Percentiles rank a stretch among this genome's conserved stretches.
Conservation (phyloP, 495 filamentous ascomycete species). For the Melanomma pulvis-pyrius region DNA sequence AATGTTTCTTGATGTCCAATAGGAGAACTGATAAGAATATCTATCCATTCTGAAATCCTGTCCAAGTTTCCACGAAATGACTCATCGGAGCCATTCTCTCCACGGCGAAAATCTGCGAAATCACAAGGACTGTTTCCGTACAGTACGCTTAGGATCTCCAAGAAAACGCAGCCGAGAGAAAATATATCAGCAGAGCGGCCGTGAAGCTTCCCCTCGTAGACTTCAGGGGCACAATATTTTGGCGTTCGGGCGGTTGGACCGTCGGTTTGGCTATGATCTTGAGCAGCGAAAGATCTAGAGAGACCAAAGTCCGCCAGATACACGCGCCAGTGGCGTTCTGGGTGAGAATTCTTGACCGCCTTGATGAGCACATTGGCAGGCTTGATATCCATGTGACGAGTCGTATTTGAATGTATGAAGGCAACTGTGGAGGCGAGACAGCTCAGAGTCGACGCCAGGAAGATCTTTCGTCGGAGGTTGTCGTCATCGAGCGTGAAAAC, state of each 20-base stretch:
- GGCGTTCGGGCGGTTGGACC: constrained; percentile 11
- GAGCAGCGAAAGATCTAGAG: background rate
- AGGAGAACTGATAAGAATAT: background rate
- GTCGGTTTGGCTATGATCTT: constrained; percentile 37
- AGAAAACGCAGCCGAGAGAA: constrained; percentile 16
- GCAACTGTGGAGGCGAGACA: constrained; percentile 25
- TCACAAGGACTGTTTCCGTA: background rate
- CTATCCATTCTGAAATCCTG: constrained; percentile 28
- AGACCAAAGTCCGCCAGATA: constrained; percentile 23
- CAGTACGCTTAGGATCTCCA: constrained; percentile 16
- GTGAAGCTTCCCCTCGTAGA: background rate
- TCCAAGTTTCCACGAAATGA: constrained; percentile 7
- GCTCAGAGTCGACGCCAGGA: background rate
- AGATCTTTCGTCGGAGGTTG: background rate
- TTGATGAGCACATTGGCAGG: constrained; percentile 20
- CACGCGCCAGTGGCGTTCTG: background rate
- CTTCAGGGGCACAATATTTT: constrained; percentile 24
- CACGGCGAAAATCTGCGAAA: constrained; percentile 6
- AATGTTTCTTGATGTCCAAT: too few relatives aligned
- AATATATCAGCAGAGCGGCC: constrained; percentile 22
- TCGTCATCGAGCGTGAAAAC: background rate
- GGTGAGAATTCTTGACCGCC: background rate
- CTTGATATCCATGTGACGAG: constrained; percentile 37
- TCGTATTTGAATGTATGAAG: constrained; percentile 20
- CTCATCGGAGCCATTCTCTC: background rate